A percentile compares a stretch with the other conserved stretches of the same genome.
phyloP scores from a whole-genome alignment of 2,329 filamentous ascomycete genomes.

The Fonsecaea nubica region DNA sequence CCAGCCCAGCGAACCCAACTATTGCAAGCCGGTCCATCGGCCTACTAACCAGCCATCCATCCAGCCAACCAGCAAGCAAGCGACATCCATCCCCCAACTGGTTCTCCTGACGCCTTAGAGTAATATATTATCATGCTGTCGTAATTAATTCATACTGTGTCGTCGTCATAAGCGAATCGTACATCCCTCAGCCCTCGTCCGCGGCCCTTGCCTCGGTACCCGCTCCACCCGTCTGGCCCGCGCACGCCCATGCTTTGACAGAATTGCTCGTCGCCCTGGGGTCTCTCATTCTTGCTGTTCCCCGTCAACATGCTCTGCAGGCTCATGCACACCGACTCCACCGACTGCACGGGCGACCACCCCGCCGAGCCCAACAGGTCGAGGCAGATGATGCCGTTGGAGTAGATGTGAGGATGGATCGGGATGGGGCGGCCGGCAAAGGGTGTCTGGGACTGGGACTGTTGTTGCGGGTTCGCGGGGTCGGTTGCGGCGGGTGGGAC shows the following conservation, averaged over 20 bases:
- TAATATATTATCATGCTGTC: neutral
- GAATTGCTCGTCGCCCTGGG: constrained; percentile 88
- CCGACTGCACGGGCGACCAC: constrained; percentile 96
- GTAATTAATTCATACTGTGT: constrained; percentile 64
- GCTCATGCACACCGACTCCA: constrained; percentile 96
- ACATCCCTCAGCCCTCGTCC: constrained; percentile 88
- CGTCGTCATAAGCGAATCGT: constrained; percentile 92
- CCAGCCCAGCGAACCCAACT: no score
- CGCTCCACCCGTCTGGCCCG: constrained; percentile 38
- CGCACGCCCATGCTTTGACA: constrained; percentile 57
- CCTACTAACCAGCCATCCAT: neutral
- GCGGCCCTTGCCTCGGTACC: constrained; percentile 49
- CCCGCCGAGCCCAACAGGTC: constrained; percentile 86
- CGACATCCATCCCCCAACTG: neutral
- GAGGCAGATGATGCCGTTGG: constrained; percentile 97
- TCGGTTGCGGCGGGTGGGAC: constrained; percentile 55
- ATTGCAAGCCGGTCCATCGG: neutral
- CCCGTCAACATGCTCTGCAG: constrained; percentile 98
- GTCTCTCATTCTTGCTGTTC: constrained; percentile 88
- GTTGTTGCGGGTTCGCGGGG: constrained; percentile 26
- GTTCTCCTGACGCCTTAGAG: neutral
- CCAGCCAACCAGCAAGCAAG: neutral
- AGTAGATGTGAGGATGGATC: constrained; percentile 97
- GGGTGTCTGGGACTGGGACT: constrained; percentile 35
- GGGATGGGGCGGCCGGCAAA: constrained; percentile 69